Percentiles rank a stretch among this genome's conserved stretches.
Evolutionary conservation across 139 green algal species (phyloP).

Genomic region (Medakamo hakoo): DNA sequence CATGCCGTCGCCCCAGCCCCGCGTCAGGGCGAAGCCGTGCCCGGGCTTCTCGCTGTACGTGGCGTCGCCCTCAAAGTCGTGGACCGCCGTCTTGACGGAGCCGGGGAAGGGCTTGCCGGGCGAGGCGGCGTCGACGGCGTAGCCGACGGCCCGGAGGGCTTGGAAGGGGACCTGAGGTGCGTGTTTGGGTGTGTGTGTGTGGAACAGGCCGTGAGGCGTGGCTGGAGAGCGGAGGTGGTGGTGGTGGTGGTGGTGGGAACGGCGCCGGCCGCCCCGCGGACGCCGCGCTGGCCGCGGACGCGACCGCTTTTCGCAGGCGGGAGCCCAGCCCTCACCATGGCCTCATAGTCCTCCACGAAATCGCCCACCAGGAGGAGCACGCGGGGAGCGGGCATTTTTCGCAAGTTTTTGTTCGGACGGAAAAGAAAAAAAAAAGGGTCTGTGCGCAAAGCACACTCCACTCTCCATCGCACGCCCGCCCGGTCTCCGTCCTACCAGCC

Average conservation of each 20-base stretch:
- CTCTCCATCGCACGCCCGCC: too few species aligned
- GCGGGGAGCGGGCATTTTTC: background rate
- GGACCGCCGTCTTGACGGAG: slow-evolving; percentile 9
- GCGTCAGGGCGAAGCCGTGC: slow-evolving; percentile 15
- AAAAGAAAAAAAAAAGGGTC: background rate
- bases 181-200: too few species aligned
- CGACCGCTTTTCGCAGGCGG: too few species aligned
- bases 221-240: too few species aligned
- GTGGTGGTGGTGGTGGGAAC: too few species aligned
- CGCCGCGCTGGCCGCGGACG: too few species aligned
- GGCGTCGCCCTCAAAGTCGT: slow-evolving; percentile 19
- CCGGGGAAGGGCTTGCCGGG: slow-evolving; percentile 6
- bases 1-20: slow-evolving; percentile 3
- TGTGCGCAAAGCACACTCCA: too few species aligned
- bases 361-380: slow-evolving; percentile 9
- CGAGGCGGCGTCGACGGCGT: slow-evolving; percentile 12
- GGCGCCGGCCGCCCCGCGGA: too few species aligned
- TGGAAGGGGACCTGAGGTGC: slow-evolving; percentile 20
- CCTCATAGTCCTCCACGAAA: slow-evolving; percentile 13
- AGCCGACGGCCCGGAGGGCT: slow-evolving; percentile 8
- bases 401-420: background rate
- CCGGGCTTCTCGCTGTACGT: slow-evolving; percentile 18
- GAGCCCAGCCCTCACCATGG: too few species aligned
- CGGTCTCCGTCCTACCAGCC: too few species aligned
- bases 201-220: too few species aligned